phyloP scores from a whole-genome alignment of 805 yeast species.

The Yarrowia porcina region DNA sequence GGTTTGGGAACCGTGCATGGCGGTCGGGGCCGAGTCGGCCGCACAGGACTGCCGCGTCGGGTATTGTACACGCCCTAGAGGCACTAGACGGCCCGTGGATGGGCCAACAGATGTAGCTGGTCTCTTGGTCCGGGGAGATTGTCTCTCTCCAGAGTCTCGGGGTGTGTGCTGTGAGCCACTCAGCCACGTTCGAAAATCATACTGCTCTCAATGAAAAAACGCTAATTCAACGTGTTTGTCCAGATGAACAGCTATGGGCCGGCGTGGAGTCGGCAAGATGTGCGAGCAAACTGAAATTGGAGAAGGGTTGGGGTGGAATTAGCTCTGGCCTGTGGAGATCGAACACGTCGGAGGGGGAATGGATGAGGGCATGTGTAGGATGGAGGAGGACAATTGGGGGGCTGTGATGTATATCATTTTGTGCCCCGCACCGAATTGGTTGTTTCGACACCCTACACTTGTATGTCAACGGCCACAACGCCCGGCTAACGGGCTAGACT shows the following conservation, averaged over 20 bases:
- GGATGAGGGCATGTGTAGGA: background rate
- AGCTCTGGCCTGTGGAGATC: slow-evolving; percentile 1
- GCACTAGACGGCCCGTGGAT: background rate
- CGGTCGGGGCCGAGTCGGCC: slow-evolving; percentile 22
- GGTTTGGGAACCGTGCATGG: slow-evolving; percentile 1
- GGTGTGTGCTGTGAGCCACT: background rate
- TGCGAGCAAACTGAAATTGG: slow-evolving; percentile 19
- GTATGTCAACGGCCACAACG: background rate
- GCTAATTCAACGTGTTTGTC: slow-evolving; percentile 13
- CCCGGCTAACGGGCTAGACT: background rate
- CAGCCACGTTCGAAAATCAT: slow-evolving; percentile 1
- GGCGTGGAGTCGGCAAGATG: slow-evolving; percentile 24
- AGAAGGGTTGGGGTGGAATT: slow-evolving; percentile 21
- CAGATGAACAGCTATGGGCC: background rate
- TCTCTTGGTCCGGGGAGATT: background rate
- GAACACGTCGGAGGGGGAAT: background rate
- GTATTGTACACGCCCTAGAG: background rate
- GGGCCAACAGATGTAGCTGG: background rate
- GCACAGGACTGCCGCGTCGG: slow-evolving; percentile 5
- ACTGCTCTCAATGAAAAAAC: slow-evolving; percentile 21
- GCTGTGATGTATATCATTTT: background rate
- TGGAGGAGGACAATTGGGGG: background rate
- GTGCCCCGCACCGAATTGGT: background rate
- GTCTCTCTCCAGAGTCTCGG: background rate
- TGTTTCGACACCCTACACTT: background rate